A percentile compares a stretch with the other conserved stretches of the same genome.
Evolutionary conservation across 169 alveolate species (phyloP).

Genomic region (Plasmodium inui): DNA sequence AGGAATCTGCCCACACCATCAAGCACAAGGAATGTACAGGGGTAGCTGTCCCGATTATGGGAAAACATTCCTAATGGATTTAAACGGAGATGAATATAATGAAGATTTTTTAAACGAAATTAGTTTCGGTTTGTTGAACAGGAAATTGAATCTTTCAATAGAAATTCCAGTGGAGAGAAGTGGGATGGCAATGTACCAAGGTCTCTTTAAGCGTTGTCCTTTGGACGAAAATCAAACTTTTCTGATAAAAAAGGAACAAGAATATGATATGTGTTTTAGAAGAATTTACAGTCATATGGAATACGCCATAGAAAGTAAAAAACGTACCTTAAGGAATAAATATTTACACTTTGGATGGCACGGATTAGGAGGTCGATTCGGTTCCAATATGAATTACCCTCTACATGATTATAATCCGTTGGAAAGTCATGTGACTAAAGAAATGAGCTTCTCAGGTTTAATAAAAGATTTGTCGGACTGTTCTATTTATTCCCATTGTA

Average conservation of each 20-base stretch:
- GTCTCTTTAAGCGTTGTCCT: conserved; percentile 50
- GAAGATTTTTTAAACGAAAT: conserved; percentile 66
- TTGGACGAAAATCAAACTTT: conserved; percentile 33
- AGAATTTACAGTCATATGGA: background rate
- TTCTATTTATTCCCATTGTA: conserved; percentile 64
- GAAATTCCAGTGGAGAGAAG: conserved; percentile 46
- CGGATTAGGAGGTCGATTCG: conserved; percentile 68
- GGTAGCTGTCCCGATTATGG: conserved; percentile 67
- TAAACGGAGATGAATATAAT: conserved; percentile 18
- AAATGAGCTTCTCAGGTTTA: conserved; percentile 29
- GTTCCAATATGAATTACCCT: conserved; percentile 41
- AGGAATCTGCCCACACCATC: conserved; percentile 23
- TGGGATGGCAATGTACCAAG: conserved; percentile 71
- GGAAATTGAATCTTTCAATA: background rate
- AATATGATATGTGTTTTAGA: conserved; percentile 52
- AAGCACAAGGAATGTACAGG: conserved; percentile 6
- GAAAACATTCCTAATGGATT: conserved; percentile 42
- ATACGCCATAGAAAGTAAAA: conserved; percentile 8
- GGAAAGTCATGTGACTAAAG: conserved; percentile 40
- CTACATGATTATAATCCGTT: conserved; percentile 14
- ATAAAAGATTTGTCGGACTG: conserved; percentile 42
- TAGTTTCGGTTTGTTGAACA: conserved; percentile 53
- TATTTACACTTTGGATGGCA: conserved; percentile 45
- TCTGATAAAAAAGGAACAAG: conserved; percentile 39
- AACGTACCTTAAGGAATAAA: background rate